phyloP scores from a whole-genome alignment of 495 filamentous ascomycete species.

The Tricharina praecox region DNA sequence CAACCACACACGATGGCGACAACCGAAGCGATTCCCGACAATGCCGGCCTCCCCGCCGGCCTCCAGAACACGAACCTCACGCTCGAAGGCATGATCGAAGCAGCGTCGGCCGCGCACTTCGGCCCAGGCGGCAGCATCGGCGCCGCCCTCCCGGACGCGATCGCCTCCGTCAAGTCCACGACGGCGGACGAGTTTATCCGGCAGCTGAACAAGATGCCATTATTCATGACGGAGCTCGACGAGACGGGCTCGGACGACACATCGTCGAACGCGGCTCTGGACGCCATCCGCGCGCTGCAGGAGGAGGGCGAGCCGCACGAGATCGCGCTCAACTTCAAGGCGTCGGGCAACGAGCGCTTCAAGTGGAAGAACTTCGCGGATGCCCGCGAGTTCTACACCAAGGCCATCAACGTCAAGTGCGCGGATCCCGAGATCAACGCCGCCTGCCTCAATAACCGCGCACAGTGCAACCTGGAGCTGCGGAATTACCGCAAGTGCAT shows the following conservation, averaged over 20 bases:
- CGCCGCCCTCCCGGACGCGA: conserved; percentile 18
- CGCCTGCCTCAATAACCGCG: conserved; percentile 66
- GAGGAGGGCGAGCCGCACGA: conserved; percentile 84
- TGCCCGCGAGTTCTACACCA: conserved; percentile 80
- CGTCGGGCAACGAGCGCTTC: conserved; percentile 60
- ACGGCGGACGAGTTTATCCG: conserved; percentile 23
- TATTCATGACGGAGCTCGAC: conserved; percentile 90
- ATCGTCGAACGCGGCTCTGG: conserved; percentile 55
- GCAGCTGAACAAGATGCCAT: conserved; percentile 34
- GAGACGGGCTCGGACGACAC: conserved; percentile 42
- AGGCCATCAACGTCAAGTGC: conserved; percentile 40
- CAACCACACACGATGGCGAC: conserved; percentile 8
- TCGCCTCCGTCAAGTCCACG: conserved; percentile 18
- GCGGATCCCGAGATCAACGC: conserved; percentile 24
- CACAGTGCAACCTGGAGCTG: conserved; percentile 65
- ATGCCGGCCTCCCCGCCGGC: background rate
- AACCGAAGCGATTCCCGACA: conserved; percentile 10
- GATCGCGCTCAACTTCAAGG: conserved; percentile 24
- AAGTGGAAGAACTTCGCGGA: conserved; percentile 56
- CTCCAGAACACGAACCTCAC: conserved; percentile 11
- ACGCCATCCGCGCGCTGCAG: conserved; percentile 73
- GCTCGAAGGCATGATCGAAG: conserved; percentile 10
- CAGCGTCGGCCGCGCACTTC: conserved; percentile 17
- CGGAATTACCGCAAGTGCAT: conserved; percentile 74
- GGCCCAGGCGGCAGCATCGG: background rate